Conservation (phyloP, 108 stramenopile species). For the Nannochloropsis salina region DNA sequence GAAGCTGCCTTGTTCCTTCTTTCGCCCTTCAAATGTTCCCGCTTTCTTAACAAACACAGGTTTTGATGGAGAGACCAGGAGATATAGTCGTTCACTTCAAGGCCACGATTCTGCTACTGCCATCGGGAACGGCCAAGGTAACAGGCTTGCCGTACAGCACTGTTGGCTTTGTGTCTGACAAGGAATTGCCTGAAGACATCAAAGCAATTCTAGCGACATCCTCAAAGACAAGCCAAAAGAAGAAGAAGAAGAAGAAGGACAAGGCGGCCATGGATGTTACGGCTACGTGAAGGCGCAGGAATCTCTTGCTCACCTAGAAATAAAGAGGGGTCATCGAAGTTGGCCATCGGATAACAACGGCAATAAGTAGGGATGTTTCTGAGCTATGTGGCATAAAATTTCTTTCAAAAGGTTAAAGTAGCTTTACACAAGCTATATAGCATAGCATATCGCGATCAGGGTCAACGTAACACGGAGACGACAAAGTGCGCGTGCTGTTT, state of each 20-base stretch:
- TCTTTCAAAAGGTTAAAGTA: no score
- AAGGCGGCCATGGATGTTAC: conserved; percentile 19
- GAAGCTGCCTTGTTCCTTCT: neutral
- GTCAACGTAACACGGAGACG: no score
- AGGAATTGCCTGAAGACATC: conserved; percentile 73
- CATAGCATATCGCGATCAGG: no score
- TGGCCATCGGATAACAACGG: no score
- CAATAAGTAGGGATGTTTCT: no score
- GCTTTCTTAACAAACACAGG: neutral
- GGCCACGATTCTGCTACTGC: conserved; percentile 89
- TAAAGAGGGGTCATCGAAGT: no score
- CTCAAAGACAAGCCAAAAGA: conserved; percentile 47
- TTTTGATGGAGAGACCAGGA: conserved; percentile 72
- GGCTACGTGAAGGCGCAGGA: no score
- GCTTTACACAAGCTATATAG: no score
- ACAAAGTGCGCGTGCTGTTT: no score
- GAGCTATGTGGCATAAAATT: no score
- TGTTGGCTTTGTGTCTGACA: conserved; percentile 73
- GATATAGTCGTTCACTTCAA: conserved; percentile 93
- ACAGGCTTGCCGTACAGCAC: conserved; percentile 69
- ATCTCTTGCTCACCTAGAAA: no score
- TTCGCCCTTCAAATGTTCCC: neutral
- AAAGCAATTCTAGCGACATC: conserved; percentile 55
- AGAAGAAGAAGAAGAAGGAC: conserved; percentile 51
- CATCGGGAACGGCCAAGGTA: conserved; percentile 78